Base-by-base conservation (phyloP, 139 green algal genomes). In the Diplosphaera chodatii region DNA sequence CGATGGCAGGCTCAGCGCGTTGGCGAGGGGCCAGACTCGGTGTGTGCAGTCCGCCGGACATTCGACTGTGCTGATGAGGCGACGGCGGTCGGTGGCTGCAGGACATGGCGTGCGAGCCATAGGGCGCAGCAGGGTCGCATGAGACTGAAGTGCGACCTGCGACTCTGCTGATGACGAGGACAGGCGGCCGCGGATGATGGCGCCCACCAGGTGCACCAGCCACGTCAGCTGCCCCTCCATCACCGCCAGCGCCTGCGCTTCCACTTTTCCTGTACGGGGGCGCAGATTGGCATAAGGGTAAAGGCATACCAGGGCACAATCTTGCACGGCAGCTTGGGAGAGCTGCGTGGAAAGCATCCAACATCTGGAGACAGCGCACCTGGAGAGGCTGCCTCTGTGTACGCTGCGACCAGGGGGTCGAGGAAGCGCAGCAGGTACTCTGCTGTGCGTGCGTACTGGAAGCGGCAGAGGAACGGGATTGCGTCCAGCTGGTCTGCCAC, bases 161-260 rank as follows among this genome's bases (percentile, higher is more conserved):
- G 72, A 86, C 65, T 96, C 91, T 13, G 82, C 82, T 66, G 84
- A 92, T 67, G 68, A 83, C 55, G 80, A 78, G 55, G 80, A 90
- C 29, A 96, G 82, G 8, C 95, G 79, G 1, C 95, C 95, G 27
- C 89, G 84, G 31, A 99, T 82, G 40, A 99, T 84, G 28, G 90
- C 87, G 16, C 88, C 88, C 5, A 97, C 83, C 74, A 99, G 98
- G 82, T 97, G 92, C 56, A 97, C 89, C 55, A 99, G 85, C 95
- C 95, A 99, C 8, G 95, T 96, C 4, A 99, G 84, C 86, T 97
- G 93, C 15, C 95, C 93, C 82, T 99, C 95, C 55, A 98, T 73
- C 72, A 98, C 74, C 27, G 79, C 76, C 55, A 95, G 48, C 48
- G 48, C 75, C 72, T 90, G 78, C 41, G 68, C 66, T 25, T 41